A percentile compares a stretch with the other conserved stretches of the same genome.
These are phyloP conservation scores for Aspergillaceae sp. DNA, from an alignment of 2,329 filamentous ascomycete genomes.

Conservation along the genomic window DNA sequence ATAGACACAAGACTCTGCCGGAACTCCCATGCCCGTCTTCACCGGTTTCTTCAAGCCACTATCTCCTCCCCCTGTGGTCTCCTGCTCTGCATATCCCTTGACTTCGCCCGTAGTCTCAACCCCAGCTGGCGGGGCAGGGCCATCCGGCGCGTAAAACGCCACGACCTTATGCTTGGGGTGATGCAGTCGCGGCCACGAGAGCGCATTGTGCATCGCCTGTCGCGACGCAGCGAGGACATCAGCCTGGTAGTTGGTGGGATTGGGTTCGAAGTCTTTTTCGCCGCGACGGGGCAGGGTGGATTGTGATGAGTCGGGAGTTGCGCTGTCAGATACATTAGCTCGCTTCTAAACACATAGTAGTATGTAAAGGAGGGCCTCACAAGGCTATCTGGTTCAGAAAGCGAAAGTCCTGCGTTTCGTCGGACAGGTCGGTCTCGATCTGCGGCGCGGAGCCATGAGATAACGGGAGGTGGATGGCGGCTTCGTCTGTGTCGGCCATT, in stretches of 20 bases:
- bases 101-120: conserved; percentile 9
- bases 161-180: conserved; percentile 56
- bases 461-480: conserved; percentile 25
- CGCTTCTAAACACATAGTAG: conserved; percentile 18
- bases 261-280: conserved; percentile 94
- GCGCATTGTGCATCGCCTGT: conserved; percentile 78
- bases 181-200: conserved; percentile 69
- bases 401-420: conserved; percentile 81
- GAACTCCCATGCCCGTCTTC: conserved; percentile 13
- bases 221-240: conserved; percentile 71
- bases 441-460: conserved; percentile 23
- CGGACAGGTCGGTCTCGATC: conserved; percentile 58
- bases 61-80: conserved; percentile 3
- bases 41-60: neutral
- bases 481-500: conserved; percentile 41
- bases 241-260: conserved; percentile 76
- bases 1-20: conserved; percentile 44
- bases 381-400: conserved; percentile 54
- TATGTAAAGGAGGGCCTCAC: conserved; percentile 16
- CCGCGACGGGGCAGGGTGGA: conserved; percentile 70
- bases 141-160: conserved; percentile 65
- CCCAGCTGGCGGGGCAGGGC: conserved; percentile 18
- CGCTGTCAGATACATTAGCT: too few relatives aligned
- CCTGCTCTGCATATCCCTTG: conserved; percentile 2
- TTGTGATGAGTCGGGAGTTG: conserved; percentile 23